Conservation (phyloP, 768 basidiomycete species). For the Lentinus tigrinus region DNA sequence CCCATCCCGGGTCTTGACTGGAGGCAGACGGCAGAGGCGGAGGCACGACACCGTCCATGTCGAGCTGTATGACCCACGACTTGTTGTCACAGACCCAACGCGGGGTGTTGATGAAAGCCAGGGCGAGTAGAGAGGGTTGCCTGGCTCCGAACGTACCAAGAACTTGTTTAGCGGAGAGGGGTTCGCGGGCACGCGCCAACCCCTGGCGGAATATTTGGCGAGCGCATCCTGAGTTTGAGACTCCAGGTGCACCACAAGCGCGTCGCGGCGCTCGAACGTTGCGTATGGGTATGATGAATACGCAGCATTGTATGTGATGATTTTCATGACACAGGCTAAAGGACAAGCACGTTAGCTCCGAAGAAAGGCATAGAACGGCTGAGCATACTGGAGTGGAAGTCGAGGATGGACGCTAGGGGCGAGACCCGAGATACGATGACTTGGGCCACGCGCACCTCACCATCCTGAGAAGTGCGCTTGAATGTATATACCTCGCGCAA, state of each 20-base stretch:
- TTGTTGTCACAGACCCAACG: constrained; percentile 21
- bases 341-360: background rate
- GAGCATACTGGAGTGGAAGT: constrained; percentile 47
- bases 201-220: constrained; percentile 25
- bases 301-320: constrained; percentile 40
- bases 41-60: constrained; percentile 1
- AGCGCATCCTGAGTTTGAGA: constrained; percentile 5
- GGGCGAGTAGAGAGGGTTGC: background rate
- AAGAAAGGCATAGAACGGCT: background rate
- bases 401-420: constrained; percentile 39
- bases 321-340: constrained; percentile 44
- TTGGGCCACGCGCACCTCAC: constrained; percentile 33
- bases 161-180: background rate
- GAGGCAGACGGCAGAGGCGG: background rate
- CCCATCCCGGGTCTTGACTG: constrained; percentile 3
- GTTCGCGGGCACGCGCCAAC: constrained; percentile 33
- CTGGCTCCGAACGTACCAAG: background rate
- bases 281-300: constrained; percentile 42
- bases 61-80: constrained; percentile 20
- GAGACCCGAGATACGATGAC: constrained; percentile 35
- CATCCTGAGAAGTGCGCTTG: constrained; percentile 11
- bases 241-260: constrained; percentile 34
- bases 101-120: background rate
- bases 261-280: constrained; percentile 35
- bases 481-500: constrained; percentile 36